These are phyloP conservation scores for Theobroma grandiflorum DNA, from an alignment of 441 rosid genomes.

Conservation along the genomic window DNA sequence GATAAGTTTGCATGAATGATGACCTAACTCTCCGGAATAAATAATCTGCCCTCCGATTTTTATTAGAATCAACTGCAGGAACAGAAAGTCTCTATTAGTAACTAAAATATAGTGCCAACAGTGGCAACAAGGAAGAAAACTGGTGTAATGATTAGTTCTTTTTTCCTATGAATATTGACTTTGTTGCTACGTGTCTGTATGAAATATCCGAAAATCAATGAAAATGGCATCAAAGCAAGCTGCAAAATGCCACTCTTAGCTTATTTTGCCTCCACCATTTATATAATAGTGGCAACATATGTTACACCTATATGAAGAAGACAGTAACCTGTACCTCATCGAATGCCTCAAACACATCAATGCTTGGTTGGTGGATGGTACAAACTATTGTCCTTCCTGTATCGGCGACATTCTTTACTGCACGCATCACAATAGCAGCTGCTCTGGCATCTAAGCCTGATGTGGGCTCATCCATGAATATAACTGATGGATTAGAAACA, in stretches of 20 bases:
- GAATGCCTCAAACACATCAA: slow-evolving; percentile 70
- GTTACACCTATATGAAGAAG: background rate
- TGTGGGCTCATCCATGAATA: slow-evolving; percentile 79
- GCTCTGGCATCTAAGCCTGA: slow-evolving; percentile 75
- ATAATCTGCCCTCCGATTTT: slow-evolving; percentile 66
- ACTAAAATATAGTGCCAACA: background rate
- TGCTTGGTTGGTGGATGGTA: slow-evolving; percentile 79
- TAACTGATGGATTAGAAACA: slow-evolving; percentile 72
- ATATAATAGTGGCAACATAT: background rate
- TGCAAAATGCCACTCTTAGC: too few relatives aligned
- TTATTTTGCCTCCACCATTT: too few relatives aligned
- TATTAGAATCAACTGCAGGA: slow-evolving; percentile 62
- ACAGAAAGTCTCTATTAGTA: slow-evolving; percentile 17
- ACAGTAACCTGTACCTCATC: slow-evolving; percentile 49
- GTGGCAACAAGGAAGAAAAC: background rate
- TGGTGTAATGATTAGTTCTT: background rate
- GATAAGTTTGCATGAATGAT: slow-evolving; percentile 54
- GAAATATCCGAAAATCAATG: too few relatives aligned
- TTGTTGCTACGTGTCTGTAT: too few relatives aligned
- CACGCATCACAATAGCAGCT: slow-evolving; percentile 75
- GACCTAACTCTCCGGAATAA: slow-evolving; percentile 62
- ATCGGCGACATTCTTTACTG: slow-evolving; percentile 62
- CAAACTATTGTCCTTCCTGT: slow-evolving; percentile 74
- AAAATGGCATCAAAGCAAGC: too few relatives aligned
- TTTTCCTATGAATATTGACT: background rate